These are phyloP conservation scores for Deinandra increscens DNA, from an alignment of 129 eudicot genomes.

Conservation along the genomic window DNA sequence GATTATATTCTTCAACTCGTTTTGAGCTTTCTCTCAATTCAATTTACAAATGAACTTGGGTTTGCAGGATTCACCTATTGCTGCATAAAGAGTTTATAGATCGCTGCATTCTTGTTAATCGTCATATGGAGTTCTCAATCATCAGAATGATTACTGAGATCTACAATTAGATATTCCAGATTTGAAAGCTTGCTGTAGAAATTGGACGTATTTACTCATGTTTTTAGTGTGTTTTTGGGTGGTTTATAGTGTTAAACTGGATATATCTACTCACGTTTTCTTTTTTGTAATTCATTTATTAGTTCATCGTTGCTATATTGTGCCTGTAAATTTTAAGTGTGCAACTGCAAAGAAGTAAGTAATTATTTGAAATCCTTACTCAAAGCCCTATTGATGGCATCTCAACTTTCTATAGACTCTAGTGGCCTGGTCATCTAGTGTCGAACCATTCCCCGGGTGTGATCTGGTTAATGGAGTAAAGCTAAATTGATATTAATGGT, in stretches of 20 bases:
- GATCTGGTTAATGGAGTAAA: no score
- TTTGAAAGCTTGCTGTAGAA: slow-evolving; percentile 29
- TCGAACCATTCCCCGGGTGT: no score
- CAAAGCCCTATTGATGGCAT: no score
- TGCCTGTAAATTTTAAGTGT: no score
- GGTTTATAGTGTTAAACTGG: slow-evolving; percentile 20
- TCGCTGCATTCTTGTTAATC: slow-evolving; percentile 19
- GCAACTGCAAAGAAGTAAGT: no score
- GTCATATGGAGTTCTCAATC: slow-evolving; percentile 1
- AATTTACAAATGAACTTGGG: not conserved
- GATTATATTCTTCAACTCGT: not conserved
- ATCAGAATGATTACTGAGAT: slow-evolving; percentile 30
- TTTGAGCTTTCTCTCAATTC: not conserved
- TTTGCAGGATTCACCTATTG: slow-evolving; percentile 73
- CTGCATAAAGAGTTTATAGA: slow-evolving; percentile 44
- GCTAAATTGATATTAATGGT: no score
- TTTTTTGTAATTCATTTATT: slow-evolving; percentile 38
- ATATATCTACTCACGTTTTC: slow-evolving; percentile 28
- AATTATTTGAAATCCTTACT: no score
- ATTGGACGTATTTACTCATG: slow-evolving; percentile 23
- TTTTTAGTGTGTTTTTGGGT: slow-evolving; percentile 26
- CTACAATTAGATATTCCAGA: slow-evolving; percentile 21
- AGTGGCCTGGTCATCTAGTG: no score
- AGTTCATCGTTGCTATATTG: slow-evolving; percentile 32
- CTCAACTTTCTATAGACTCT: no score